These are phyloP conservation scores for Elaphomyces granulatus DNA, from an alignment of 495 filamentous ascomycete species.

Conservation along the genomic window DNA sequence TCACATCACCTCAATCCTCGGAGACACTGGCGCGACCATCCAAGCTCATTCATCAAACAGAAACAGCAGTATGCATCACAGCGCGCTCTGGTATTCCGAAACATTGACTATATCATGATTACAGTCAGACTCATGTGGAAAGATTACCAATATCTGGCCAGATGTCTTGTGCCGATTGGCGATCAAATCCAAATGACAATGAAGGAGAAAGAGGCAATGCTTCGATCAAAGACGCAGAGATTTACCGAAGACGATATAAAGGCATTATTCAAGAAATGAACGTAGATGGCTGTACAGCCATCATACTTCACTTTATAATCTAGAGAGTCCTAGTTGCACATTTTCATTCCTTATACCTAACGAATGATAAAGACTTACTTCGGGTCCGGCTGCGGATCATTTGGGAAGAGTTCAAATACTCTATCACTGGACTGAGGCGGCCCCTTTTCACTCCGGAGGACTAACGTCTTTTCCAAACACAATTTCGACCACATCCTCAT, in stretches of 20 bases:
- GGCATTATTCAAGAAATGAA: too few relatives aligned
- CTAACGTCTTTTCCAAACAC: too few relatives aligned
- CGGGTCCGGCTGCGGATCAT: too few relatives aligned
- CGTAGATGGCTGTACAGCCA: too few relatives aligned
- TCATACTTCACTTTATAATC: too few relatives aligned
- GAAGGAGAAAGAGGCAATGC: constrained; percentile 44
- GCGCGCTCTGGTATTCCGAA: constrained; percentile 52
- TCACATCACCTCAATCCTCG: constrained; percentile 61
- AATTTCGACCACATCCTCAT: too few relatives aligned
- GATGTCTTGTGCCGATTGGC: constrained; percentile 52
- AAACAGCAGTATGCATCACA: constrained; percentile 44
- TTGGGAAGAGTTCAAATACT: too few relatives aligned
- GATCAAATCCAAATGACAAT: constrained; percentile 48
- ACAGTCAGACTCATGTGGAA: constrained; percentile 44
- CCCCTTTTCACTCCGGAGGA: too few relatives aligned
- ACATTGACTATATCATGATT: constrained; percentile 58
- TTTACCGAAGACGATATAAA: constrained; percentile 45
- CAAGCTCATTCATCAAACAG: constrained; percentile 46
- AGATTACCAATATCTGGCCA: constrained; percentile 48
- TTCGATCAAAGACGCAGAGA: constrained; percentile 43
- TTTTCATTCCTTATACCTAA: too few relatives aligned
- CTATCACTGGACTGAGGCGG: too few relatives aligned
- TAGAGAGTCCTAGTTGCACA: too few relatives aligned
- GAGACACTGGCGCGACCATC: constrained; percentile 63
- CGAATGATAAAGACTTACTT: too few relatives aligned